Conservation (phyloP, 73 alveolate species). For the Blepharisma japonicum region DNA sequence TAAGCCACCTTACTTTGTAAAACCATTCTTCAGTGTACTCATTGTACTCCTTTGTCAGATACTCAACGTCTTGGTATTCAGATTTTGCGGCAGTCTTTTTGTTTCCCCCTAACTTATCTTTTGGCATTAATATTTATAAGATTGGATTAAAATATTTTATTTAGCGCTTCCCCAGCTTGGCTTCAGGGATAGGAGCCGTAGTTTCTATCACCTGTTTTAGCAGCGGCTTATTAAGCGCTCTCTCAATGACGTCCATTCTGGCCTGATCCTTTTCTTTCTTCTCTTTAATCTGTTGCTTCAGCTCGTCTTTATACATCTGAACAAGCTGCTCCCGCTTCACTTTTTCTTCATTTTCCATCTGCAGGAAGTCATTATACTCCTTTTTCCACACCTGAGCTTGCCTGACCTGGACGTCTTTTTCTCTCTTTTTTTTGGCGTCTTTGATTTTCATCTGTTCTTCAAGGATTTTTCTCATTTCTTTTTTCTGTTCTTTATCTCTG, state of each 20-base stretch:
- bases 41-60: too few species aligned
- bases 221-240: conserved; percentile 27
- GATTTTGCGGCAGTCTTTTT: too few species aligned
- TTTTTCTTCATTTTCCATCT: conserved; percentile 10
- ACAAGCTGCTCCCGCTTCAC: background rate
- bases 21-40: too few species aligned
- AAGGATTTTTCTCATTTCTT: conserved; percentile 26
- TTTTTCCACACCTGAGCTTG: conserved; percentile 32
- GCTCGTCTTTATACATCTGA: background rate
- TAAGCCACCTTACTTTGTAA: too few species aligned
- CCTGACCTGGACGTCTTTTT: conserved; percentile 2
- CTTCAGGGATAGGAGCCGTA: background rate
- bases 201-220: conserved; percentile 17
- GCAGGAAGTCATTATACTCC: conserved; percentile 3
- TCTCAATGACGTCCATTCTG: conserved; percentile 24
- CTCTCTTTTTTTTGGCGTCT: conserved; percentile 15
- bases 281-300: conserved; percentile 14
- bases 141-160: too few species aligned
- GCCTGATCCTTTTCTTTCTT: conserved; percentile 12
- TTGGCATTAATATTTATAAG: too few species aligned
- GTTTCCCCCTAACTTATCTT: too few species aligned
- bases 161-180: too few species aligned
- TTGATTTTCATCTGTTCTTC: conserved; percentile 22
- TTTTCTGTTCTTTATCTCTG: conserved; percentile 15
- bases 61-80: too few species aligned